Evolutionary conservation across 208 protist genomes (phyloP).

Genomic region (Tritrichomonas foetus): DNA sequence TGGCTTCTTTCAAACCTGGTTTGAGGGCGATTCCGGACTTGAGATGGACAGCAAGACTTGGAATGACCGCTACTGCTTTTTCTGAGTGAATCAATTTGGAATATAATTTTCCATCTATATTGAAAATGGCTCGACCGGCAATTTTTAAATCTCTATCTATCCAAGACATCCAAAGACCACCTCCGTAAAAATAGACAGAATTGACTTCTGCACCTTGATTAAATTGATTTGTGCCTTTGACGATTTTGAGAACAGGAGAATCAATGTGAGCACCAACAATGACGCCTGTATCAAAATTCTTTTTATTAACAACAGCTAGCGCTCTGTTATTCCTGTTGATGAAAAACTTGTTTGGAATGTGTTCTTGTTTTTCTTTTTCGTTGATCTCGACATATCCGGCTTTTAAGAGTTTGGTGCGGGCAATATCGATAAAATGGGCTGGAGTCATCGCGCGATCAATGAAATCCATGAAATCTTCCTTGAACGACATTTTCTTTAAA

Average conservation of each 20-base stretch:
- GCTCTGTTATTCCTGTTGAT: neutral
- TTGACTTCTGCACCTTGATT: neutral
- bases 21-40: neutral
- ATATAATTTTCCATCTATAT: neutral
- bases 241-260: neutral
- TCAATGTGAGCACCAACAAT: neutral
- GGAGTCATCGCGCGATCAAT: neutral
- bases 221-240: neutral
- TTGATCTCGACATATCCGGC: neutral
- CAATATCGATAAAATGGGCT: neutral
- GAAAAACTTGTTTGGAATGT: neutral
- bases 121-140: neutral
- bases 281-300: neutral
- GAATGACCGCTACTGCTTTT: neutral
- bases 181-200: neutral
- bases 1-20: neutral
- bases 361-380: neutral
- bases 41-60: slow-evolving; percentile 10
- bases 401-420: neutral
- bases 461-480: neutral
- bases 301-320: neutral
- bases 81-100: neutral
- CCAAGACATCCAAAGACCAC: neutral
- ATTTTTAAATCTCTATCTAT: slow-evolving; percentile 37
- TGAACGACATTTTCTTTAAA: too few species aligned